Evolutionary conservation across 805 yeast species (phyloP), one percentile per base, ranked within the genome.

Genomic region (Brettanomyces bruxellensis): DNA sequence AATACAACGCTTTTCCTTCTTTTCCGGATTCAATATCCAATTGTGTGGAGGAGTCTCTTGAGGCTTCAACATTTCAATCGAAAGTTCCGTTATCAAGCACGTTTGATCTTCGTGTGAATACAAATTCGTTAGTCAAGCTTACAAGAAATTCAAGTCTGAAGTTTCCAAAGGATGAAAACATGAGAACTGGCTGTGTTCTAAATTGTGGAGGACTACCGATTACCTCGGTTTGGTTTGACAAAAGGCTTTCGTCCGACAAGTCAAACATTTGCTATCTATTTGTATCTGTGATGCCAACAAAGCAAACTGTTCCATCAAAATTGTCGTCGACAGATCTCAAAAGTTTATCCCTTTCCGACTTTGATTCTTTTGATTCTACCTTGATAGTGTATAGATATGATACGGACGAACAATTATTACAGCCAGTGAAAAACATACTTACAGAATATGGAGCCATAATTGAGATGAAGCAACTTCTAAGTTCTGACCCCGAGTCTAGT

Each of bases 161-260:
- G 24, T 56, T 49, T 28, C 65, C 66, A 2, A 43, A 44, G 6
- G 52, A 55, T 34, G 42, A 47, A 11, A 45, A 25, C 6, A 41
- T 52, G 18, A 51, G 68, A 44, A 14, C 36, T 5, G 68, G 68
- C 0, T 44, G 49, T 23, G 52, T 58, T 3, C 37, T 58, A 2
- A 62, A 62, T 43, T 55, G 62, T 6, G 68, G 68, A 22, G 68
- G 67, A 1, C 14, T 57, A 3, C 65, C 68, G 3, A 23, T 62
- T 11, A 43, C 49, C 5, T 46, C 55, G 9, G 51, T 54, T 23
- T 64, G 66, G 64, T 46, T 54, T 25, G 54, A 58, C 37, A 50
- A 51, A 34, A 34, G 43, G 4, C 45, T 57, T 3, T 40, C 48
- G 32, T 50, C 43, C 5, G 51, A 50, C 23, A 35, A 18, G 23